These are phyloP conservation scores for Wickerhamomyces bovis DNA, from an alignment of 805 yeast species.

Conservation along the genomic window DNA sequence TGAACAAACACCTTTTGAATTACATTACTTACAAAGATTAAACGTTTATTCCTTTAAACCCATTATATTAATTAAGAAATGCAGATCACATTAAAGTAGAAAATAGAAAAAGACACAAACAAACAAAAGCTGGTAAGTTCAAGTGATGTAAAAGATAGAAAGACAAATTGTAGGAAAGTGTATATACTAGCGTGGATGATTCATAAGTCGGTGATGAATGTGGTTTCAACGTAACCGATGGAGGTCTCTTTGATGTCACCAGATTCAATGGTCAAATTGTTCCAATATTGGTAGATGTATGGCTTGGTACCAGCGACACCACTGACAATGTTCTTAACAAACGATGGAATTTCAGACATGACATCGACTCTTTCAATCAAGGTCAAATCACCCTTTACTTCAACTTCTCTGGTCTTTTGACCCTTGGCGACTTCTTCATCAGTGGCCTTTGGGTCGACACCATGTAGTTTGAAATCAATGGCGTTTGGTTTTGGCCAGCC, in stretches of 20 bases:
- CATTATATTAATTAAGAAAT: background rate
- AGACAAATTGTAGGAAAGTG: background rate
- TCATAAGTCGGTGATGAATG: conserved; percentile 51
- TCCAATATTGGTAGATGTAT: conserved; percentile 88
- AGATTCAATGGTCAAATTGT: conserved; percentile 46
- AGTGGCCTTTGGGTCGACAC: conserved; percentile 39
- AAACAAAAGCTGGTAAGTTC: background rate
- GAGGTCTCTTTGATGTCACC: conserved; percentile 49
- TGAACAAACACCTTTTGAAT: too few species aligned
- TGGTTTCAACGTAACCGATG: conserved; percentile 69
- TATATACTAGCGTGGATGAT: background rate
- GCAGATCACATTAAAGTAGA: background rate
- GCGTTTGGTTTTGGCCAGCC: conserved; percentile 88
- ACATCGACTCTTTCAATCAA: conserved; percentile 92
- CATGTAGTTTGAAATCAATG: conserved; percentile 54
- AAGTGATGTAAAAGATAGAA: background rate
- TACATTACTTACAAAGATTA: background rate
- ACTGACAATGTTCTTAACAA: conserved; percentile 87
- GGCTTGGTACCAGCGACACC: conserved; percentile 97
- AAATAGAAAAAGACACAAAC: background rate
- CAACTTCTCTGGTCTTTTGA: conserved; percentile 36
- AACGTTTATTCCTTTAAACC: background rate
- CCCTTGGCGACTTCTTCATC: conserved; percentile 35
- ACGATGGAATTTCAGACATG: conserved; percentile 93
- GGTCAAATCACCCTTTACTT: conserved; percentile 55